phyloP scores from a whole-genome alignment of 495 filamentous ascomycete species.

The Entonaema liquescens region DNA sequence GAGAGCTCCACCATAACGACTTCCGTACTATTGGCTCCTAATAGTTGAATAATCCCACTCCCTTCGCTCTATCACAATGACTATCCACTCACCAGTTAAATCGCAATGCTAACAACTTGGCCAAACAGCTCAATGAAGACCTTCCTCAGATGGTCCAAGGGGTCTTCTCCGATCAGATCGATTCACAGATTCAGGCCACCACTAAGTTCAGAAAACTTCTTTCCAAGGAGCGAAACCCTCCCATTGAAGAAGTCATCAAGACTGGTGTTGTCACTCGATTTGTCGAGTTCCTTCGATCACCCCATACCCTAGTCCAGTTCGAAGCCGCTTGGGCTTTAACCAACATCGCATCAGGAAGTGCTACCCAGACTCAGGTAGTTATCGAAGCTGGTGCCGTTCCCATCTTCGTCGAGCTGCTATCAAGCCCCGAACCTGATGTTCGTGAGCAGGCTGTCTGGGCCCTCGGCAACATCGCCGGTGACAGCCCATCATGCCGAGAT shows the following conservation, averaged over 20 bases:
- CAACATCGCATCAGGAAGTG: conserved; percentile 98
- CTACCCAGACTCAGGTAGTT: conserved; percentile 97
- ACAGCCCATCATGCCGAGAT: conserved; percentile 96
- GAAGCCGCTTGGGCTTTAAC: conserved; percentile 99
- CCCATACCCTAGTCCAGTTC: conserved; percentile 98
- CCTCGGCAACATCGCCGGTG: conserved; percentile 97
- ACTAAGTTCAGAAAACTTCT: conserved; percentile 98
- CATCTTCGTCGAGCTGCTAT: conserved; percentile 96
- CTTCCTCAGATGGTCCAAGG: conserved; percentile 97
- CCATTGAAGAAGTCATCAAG: conserved; percentile 99
- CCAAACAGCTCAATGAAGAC: conserved; percentile 87
- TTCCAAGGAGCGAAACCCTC: conserved; percentile 98
- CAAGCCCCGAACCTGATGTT: conserved; percentile 96
- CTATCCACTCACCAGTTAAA: conserved; percentile 15
- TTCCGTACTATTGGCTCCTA: conserved; percentile 6
- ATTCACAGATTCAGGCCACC: conserved; percentile 97
- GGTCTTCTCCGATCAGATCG: conserved; percentile 98
- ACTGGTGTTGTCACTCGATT: conserved; percentile 97
- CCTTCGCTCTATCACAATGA: neutral
- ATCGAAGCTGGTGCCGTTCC: conserved; percentile 98
- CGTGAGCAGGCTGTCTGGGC: conserved; percentile 99
- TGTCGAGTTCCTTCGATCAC: conserved; percentile 97
- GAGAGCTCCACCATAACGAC: conserved; percentile 18
- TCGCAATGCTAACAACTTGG: conserved; percentile 47
- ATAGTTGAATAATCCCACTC: neutral